These are phyloP conservation scores for Penicillium parvum DNA, from an alignment of 495 filamentous ascomycete species.

Conservation along the genomic window DNA sequence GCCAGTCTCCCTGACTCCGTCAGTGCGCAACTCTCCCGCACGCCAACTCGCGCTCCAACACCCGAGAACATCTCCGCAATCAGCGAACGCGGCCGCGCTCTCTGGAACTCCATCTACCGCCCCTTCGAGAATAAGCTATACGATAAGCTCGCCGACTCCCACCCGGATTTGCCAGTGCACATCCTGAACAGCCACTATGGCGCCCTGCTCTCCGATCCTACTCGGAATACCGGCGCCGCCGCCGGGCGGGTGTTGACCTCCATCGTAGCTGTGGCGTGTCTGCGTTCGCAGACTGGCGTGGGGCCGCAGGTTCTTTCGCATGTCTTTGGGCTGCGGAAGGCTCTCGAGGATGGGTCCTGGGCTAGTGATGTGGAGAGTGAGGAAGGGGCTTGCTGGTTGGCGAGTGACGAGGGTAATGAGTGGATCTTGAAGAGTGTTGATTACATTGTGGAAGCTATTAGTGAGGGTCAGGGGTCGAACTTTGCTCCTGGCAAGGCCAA, in stretches of 20 bases:
- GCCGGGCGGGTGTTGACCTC: slow-evolving; percentile 62
- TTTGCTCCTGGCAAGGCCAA: slow-evolving; percentile 56
- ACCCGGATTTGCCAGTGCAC: slow-evolving; percentile 74
- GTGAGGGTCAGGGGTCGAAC: slow-evolving; percentile 50
- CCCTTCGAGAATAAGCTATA: slow-evolving; percentile 67
- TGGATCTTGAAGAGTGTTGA: slow-evolving; percentile 72
- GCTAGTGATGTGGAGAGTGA: slow-evolving; percentile 48
- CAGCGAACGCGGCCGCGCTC: slow-evolving; percentile 48
- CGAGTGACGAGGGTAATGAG: slow-evolving; percentile 64
- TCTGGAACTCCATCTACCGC: slow-evolving; percentile 71
- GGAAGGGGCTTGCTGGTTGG: slow-evolving; percentile 59
- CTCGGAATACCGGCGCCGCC: slow-evolving; percentile 46
- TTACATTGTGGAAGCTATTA: slow-evolving; percentile 59
- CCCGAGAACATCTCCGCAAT: slow-evolving; percentile 48
- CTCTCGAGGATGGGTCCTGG: slow-evolving; percentile 60
- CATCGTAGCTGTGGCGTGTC: slow-evolving; percentile 62
- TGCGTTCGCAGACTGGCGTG: slow-evolving; percentile 71
- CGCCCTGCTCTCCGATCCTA: slow-evolving; percentile 62
- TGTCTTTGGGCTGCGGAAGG: slow-evolving; percentile 70
- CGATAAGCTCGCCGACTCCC: slow-evolving; percentile 59
- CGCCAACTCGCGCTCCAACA: slow-evolving; percentile 16
- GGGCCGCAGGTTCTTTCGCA: slow-evolving; percentile 74
- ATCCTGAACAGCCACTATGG: slow-evolving; percentile 70
- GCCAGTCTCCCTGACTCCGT: slow-evolving; percentile 43
- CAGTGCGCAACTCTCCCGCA: slow-evolving; percentile 13